Conservation (phyloP, 352 stramenopile genomes). For the Pythium volutum region DNA sequence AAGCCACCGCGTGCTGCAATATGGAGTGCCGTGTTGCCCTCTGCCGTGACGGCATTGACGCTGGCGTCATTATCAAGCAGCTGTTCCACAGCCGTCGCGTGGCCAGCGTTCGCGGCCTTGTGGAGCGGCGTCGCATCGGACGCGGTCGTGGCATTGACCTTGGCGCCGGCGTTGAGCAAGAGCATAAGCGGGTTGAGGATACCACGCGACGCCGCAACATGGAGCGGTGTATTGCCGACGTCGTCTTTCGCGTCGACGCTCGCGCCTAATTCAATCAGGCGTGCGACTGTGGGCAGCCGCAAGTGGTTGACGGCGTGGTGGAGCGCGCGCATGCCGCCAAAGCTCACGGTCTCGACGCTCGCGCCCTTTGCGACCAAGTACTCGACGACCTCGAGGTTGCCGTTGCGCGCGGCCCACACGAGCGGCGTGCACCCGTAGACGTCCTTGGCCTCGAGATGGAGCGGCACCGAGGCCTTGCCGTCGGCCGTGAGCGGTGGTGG, state of each 20-base stretch:
- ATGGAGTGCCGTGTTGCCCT: conserved; percentile 86
- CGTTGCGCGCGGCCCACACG: conserved; percentile 81
- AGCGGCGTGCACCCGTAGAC: conserved; percentile 76
- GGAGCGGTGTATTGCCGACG: conserved; percentile 78
- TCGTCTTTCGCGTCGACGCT: conserved; percentile 82
- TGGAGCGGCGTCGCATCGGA: conserved; percentile 85
- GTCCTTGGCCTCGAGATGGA: conserved; percentile 83
- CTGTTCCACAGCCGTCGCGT: conserved; percentile 82
- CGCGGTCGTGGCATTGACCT: conserved; percentile 67
- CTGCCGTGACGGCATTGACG: conserved; percentile 52
- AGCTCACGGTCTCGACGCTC: conserved; percentile 68
- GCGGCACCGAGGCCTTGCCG: conserved; percentile 36
- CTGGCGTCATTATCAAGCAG: conserved; percentile 82
- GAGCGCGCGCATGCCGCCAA: conserved; percentile 74
- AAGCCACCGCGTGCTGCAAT: conserved; percentile 81
- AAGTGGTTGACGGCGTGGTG: conserved; percentile 88
- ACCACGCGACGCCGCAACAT: conserved; percentile 76
- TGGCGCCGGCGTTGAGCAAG: conserved; percentile 72
- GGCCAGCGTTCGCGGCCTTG: conserved; percentile 80
- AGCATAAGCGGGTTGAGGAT: conserved; percentile 84
- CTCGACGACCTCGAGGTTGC: conserved; percentile 76
- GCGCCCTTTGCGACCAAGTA: conserved; percentile 67
- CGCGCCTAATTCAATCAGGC: conserved; percentile 73
- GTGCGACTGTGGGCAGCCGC: conserved; percentile 48
- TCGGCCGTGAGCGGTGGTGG: conserved; percentile 21